Evolutionary conservation across 495 filamentous ascomycete genomes (phyloP).

Genomic region (Neurospora tetraspora): DNA sequence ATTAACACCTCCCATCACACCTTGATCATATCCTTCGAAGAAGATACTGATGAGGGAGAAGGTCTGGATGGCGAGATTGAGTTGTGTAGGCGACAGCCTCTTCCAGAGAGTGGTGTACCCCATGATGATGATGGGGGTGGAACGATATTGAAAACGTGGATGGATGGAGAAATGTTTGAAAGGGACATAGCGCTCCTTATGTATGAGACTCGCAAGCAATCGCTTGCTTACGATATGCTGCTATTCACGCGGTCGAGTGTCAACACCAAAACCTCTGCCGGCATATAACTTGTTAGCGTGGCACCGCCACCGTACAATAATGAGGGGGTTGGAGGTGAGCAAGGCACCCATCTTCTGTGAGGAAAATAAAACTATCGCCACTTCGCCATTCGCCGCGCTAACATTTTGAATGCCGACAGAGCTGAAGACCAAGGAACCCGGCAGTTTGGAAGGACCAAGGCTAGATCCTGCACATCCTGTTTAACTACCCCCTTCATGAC

Average conservation of each 20-base stretch:
- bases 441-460: not conserved
- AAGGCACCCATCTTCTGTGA: too few species aligned
- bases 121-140: slow-evolving; percentile 12
- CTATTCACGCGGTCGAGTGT: not conserved
- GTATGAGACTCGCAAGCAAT: not conserved
- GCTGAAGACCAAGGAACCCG: not conserved
- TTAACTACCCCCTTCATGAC: not conserved
- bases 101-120: slow-evolving; percentile 35
- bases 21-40: slow-evolving; percentile 57
- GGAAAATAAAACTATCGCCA: too few species aligned
- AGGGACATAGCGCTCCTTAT: not conserved
- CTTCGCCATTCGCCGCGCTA: too few species aligned
- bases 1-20: slow-evolving; percentile 71
- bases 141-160: slow-evolving; percentile 3
- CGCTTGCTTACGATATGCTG: not conserved
- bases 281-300: too few species aligned
- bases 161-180: not conserved
- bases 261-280: not conserved
- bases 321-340: too few species aligned
- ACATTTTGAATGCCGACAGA: too few species aligned
- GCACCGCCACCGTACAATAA: too few species aligned
- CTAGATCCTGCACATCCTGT: not conserved
- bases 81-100: slow-evolving; percentile 29
- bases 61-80: slow-evolving; percentile 34
- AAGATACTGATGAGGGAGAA: slow-evolving; percentile 43